Base-by-base conservation (phyloP, 352 stramenopile genomes). In the Elongisporangium senticosum region DNA sequence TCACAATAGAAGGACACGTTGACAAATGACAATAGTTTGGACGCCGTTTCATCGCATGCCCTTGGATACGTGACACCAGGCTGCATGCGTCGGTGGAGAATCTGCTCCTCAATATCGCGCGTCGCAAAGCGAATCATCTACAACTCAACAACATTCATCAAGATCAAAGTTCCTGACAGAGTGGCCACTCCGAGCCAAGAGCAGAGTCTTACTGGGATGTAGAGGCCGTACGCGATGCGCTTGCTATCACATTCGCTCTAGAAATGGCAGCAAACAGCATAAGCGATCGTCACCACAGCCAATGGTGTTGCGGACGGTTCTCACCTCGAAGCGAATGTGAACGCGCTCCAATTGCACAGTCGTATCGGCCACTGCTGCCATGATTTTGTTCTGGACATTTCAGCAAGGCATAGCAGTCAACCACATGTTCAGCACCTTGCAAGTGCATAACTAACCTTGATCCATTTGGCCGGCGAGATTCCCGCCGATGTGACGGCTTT, bases 291-390 rank as follows among this genome's bases (percentile, higher is more conserved):
- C 15, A 28, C 11, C 1, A 11, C 3, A 14, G 17, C 20, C 11
- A 28, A 1, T 8, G 7, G 51, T 3, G 28, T 17, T 14, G 1
- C 15, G 52, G 14, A 19, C 51, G 24, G 5, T n/a, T 20, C 51
- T 43, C 58, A 90, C 83, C 77, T 93, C 80, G 21, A 89, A 68
- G 20, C 83, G 83, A 53, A 90, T 59, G 51, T 90, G 78, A 26
- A 90, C 67, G 15, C 73, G 73, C 54, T 93, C 75, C 39, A 89
- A 53, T 39, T 84, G 75, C 14, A 93, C 57, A 2, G 69, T 86
- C 53, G 77, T 90, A 39, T 88, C 69, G 5, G 74, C 62, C 14
- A 83, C 54, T 14, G 79, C 73, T 21, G 74, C 63, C 53, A 76
- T 63, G 22, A 89, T 24, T 52, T 75, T 77, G 63, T 58, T 77